Percentiles rank a stretch among this genome's conserved stretches.
phyloP scores from a whole-genome alignment of 768 basidiomycete genomes.

The Amanita inopinata region DNA sequence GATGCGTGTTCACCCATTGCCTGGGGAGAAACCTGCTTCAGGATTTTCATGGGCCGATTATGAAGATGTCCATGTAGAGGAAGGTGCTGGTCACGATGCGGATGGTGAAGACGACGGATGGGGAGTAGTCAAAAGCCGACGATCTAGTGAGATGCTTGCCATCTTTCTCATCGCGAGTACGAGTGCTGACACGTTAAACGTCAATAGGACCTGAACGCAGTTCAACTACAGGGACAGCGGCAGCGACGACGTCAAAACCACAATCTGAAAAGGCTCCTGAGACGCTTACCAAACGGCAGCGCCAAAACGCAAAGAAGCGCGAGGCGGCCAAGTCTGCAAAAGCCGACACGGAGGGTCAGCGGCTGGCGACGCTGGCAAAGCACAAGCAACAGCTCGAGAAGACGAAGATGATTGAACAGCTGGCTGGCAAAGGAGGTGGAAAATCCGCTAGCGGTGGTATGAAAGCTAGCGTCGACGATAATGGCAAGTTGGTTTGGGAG shows the following conservation, averaged over 20 bases:
- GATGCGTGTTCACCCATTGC: slow-evolving; percentile 51
- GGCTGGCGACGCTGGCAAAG: slow-evolving; percentile 39
- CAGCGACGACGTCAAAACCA: slow-evolving; percentile 7
- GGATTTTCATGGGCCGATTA: slow-evolving; percentile 76
- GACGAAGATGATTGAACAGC: slow-evolving; percentile 40
- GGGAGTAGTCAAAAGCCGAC: slow-evolving; percentile 61
- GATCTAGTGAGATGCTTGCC: slow-evolving; percentile 26
- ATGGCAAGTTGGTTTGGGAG: slow-evolving; percentile 54
- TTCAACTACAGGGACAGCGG: slow-evolving; percentile 3
- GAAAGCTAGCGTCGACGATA: slow-evolving; percentile 47
- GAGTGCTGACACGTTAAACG: background rate
- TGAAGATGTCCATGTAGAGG: slow-evolving; percentile 44
- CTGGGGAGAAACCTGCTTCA: slow-evolving; percentile 48
- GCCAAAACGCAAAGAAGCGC: slow-evolving; percentile 52
- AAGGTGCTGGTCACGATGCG: slow-evolving; percentile 42
- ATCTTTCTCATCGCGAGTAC: too few relatives aligned
- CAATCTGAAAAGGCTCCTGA: slow-evolving; percentile 27
- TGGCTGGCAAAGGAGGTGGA: slow-evolving; percentile 19
- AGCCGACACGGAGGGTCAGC: slow-evolving; percentile 41
- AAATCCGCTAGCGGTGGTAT: slow-evolving; percentile 45
- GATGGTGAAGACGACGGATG: slow-evolving; percentile 73
- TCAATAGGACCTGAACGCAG: slow-evolving; percentile 12
- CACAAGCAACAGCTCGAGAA: slow-evolving; percentile 56
- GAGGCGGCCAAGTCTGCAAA: slow-evolving; percentile 52
- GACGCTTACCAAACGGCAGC: slow-evolving; percentile 54